phyloP scores from a whole-genome alignment of 2,329 filamentous ascomycete species.

The Diaporthe australafricana region DNA sequence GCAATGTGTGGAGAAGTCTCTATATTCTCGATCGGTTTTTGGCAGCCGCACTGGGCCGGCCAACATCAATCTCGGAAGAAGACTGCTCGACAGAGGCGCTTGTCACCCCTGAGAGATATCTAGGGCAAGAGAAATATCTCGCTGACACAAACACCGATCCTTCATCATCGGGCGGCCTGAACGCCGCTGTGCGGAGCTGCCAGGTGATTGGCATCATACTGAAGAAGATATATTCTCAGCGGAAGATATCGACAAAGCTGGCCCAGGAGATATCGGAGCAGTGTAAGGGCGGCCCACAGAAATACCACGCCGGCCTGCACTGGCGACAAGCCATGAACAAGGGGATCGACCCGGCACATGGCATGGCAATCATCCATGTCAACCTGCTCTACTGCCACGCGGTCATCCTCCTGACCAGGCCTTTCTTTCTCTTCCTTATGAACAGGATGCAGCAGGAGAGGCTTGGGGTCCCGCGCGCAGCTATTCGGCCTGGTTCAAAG shows the following conservation, averaged over 20 bases:
- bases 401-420: conserved; percentile 71
- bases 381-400: conserved; percentile 73
- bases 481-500: conserved; percentile 46
- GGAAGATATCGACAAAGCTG: conserved; percentile 67
- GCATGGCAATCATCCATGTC: conserved; percentile 70
- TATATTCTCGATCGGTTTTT: conserved; percentile 75
- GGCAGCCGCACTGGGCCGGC: conserved; percentile 71
- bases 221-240: conserved; percentile 68
- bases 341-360: conserved; percentile 56
- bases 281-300: conserved; percentile 63
- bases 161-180: conserved; percentile 52
- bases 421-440: conserved; percentile 71
- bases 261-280: conserved; percentile 68
- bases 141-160: conserved; percentile 37
- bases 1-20: conserved; percentile 73
- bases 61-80: conserved; percentile 70
- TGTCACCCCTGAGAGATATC: conserved; percentile 36
- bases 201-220: conserved; percentile 69
- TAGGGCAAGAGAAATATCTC: conserved; percentile 32
- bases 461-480: conserved; percentile 44
- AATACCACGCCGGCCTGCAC: conserved; percentile 60
- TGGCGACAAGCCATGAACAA: conserved; percentile 60
- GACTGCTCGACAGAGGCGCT: conserved; percentile 68
- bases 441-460: conserved; percentile 53
- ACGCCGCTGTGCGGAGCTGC: conserved; percentile 68